Base-by-base conservation (phyloP, 805 yeast species). In the Metschnikowia koreensis region DNA sequence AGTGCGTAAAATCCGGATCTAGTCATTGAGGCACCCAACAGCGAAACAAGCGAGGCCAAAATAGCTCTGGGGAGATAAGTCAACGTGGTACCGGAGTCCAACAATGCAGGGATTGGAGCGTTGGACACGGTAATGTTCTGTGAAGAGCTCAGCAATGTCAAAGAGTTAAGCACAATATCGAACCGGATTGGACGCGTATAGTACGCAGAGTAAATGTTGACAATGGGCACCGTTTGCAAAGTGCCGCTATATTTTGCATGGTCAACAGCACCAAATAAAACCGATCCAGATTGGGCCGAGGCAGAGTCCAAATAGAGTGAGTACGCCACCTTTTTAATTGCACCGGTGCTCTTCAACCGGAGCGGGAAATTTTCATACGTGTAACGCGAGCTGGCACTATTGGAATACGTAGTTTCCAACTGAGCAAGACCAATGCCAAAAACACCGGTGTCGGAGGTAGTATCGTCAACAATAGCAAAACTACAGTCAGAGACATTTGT, bases 361-460 rank as follows among this genome's bases (percentile, higher is more conserved):
- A 75, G 57, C 0, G 96, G 96, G 51, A 89, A 69, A 65, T 89
- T 89, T 48, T 79, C 75, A 66, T 89, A 89, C 15, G 67, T 67
- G 61, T 70, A 68, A n/a, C 41, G 37, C 9, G 48, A 12, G 37
- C 52, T 46, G 17, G 51, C 26, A 27, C 40, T 46, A 3, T 57
- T 56, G 29, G 60, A 46, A 59, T 61, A 67, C 1, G 93, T 86
- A 6, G 81, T 74, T 66, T 91, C 96, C 48, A 87, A 74, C 13
- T 83, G 87, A 6, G 81, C 69, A 47, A 86, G 73, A 9, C 94
- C 93, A 55, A 88, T 81, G 28, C 92, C 91, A 39, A 88, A 67
- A 28, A 88, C 92, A 51, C 96, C 93, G 52, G 79, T 70, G 7
- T 81, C 66, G 3, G 92, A 82, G 53, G 82, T 81, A 1, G 89